phyloP scores from a whole-genome alignment of 2,329 filamentous ascomycete genomes.

The Polytolypa hystricis region DNA sequence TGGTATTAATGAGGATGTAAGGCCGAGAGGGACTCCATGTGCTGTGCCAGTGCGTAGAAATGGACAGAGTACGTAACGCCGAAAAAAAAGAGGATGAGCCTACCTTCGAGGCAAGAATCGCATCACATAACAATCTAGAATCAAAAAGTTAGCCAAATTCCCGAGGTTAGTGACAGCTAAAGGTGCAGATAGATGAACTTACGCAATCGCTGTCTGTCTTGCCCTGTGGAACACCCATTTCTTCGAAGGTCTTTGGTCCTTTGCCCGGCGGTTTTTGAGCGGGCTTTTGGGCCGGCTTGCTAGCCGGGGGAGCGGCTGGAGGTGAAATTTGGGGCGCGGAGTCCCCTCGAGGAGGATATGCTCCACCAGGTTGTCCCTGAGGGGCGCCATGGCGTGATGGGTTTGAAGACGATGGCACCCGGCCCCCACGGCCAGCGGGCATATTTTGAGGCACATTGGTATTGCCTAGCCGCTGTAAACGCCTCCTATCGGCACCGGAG shows the following conservation, averaged over 20 bases:
- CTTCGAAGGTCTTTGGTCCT: slow-evolving; percentile 91
- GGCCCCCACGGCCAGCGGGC: background rate
- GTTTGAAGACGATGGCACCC: background rate
- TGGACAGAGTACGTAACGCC: background rate
- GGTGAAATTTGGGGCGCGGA: slow-evolving; percentile 7
- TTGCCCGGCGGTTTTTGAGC: slow-evolving; percentile 41
- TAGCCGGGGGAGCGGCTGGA: slow-evolving; percentile 14
- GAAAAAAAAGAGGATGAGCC: slow-evolving; percentile 1
- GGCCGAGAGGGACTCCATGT: slow-evolving; percentile 5
- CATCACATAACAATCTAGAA: slow-evolving; percentile 17
- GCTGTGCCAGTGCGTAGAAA: slow-evolving; percentile 2
- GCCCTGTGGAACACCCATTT: slow-evolving; percentile 84
- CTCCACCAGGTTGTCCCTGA: slow-evolving; percentile 1
- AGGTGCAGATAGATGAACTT: slow-evolving; percentile 27
- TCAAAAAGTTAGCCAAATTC: slow-evolving; percentile 3
- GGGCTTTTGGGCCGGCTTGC: slow-evolving; percentile 28
- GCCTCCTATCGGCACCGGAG: slow-evolving; percentile 26
- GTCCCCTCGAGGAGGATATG: slow-evolving; percentile 10
- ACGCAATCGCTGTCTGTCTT: slow-evolving; percentile 89
- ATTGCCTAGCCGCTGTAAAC: slow-evolving; percentile 29
- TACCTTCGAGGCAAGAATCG: background rate
- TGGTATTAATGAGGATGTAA: slow-evolving; percentile 3
- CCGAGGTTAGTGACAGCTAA: background rate
- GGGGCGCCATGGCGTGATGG: too few relatives aligned
- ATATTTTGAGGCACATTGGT: slow-evolving; percentile 4